These are phyloP conservation scores for Dryas alaskensis DNA, from an alignment of 306 rosid genomes.

Conservation along the genomic window DNA sequence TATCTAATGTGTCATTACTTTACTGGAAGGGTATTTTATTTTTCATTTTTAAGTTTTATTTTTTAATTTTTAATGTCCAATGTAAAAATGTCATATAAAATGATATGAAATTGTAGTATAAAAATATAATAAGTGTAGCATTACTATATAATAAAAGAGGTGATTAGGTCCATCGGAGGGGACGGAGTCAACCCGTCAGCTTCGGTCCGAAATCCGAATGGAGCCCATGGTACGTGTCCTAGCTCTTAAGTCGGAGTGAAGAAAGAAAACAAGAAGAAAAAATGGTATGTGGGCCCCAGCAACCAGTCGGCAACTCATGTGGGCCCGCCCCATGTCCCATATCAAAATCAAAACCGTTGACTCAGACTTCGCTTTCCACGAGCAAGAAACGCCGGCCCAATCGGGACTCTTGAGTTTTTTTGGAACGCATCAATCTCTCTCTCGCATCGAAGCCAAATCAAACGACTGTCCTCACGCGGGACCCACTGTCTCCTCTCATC, in stretches of 20 bases:
- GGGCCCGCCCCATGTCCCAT: too few relatives aligned
- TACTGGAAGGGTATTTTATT: too few relatives aligned
- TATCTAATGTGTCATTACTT: too few relatives aligned
- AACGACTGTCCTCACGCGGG: background rate
- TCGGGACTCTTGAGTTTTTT: slow-evolving; percentile 28
- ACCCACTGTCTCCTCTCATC: background rate
- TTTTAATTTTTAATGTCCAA: too few relatives aligned
- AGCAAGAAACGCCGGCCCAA: slow-evolving; percentile 43
- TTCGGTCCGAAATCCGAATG: slow-evolving; percentile 25
- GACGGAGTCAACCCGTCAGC: slow-evolving; percentile 36
- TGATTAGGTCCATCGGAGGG: slow-evolving; percentile 3
- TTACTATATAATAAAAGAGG: background rate
- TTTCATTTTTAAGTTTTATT: too few relatives aligned
- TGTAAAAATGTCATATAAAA: too few relatives aligned
- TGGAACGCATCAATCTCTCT: slow-evolving; percentile 48
- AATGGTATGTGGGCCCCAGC: background rate
- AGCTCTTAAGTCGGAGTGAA: too few relatives aligned
- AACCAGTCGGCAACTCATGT: background rate
- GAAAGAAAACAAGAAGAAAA: too few relatives aligned
- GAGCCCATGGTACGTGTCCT: background rate
- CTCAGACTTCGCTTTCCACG: slow-evolving; percentile 36
- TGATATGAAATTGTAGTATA: too few relatives aligned
- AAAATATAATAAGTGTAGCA: too few relatives aligned
- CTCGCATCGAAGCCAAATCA: background rate
- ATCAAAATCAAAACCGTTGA: slow-evolving; percentile 35